phyloP scores from a whole-genome alignment of 257 asterid species.

The Nicotiana attenuata region DNA sequence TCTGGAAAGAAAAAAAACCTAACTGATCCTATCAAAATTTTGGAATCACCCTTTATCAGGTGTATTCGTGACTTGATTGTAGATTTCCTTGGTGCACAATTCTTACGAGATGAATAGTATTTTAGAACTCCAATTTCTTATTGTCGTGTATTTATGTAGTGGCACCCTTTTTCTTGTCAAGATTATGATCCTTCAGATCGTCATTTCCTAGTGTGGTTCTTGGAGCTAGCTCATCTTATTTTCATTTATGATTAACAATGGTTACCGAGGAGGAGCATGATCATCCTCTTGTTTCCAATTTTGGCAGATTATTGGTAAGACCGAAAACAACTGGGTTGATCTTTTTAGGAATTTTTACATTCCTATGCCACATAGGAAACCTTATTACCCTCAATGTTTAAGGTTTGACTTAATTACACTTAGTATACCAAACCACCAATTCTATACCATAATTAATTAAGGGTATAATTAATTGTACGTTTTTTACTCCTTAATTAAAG shows the following conservation, averaged over 20 bases:
- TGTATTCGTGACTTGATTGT: background rate
- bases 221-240: slow-evolving; percentile 15
- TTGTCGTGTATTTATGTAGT: background rate
- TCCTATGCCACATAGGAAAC: too few species aligned
- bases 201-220: background rate
- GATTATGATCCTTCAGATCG: background rate
- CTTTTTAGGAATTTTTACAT: too few species aligned
- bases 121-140: background rate
- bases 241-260: slow-evolving; percentile 42
- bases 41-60: background rate
- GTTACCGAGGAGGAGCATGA: slow-evolving; percentile 44
- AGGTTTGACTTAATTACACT: too few species aligned
- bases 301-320: slow-evolving; percentile 83
- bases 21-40: too few species aligned
- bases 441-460: too few species aligned
- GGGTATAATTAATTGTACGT: too few species aligned
- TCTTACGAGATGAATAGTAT: background rate
- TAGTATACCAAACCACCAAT: too few species aligned
- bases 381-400: too few species aligned
- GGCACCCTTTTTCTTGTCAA: background rate
- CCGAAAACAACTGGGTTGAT: slow-evolving; percentile 16
- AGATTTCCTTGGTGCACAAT: background rate
- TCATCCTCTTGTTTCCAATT: slow-evolving; percentile 53
- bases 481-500: too few species aligned
- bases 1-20: too few species aligned